Conservation (phyloP, 2,329 filamentous ascomycete genomes). For the Grosmannia huntii region DNA sequence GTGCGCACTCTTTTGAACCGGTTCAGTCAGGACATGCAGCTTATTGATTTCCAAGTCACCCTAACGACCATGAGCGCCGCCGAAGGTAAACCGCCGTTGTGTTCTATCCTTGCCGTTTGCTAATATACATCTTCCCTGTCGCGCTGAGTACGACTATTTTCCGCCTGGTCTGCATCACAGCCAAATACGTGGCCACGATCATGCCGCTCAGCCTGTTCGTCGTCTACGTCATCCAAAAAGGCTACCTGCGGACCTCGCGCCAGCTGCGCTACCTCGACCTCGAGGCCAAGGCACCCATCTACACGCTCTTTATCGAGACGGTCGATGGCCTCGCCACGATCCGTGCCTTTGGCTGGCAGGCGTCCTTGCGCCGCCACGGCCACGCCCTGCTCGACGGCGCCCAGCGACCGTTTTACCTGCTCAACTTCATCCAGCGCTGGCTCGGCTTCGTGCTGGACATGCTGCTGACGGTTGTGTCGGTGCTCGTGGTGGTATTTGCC, state of each 20-base stretch:
- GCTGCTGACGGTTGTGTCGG: constrained; percentile 20
- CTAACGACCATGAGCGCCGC: background rate
- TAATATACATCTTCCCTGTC: background rate
- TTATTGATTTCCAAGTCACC: constrained; percentile 19
- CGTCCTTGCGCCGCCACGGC: constrained; percentile 28
- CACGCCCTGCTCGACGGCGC: constrained; percentile 35
- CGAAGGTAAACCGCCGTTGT: background rate
- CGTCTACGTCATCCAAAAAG: constrained; percentile 23
- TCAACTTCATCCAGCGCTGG: constrained; percentile 45
- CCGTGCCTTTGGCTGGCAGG: constrained; percentile 40
- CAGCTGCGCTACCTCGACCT: constrained; percentile 38
- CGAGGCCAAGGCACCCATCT: constrained; percentile 35
- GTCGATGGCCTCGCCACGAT: constrained; percentile 34
- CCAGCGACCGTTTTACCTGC: constrained; percentile 43
- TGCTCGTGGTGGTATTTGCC: constrained; percentile 20
- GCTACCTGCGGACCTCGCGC: constrained; percentile 37
- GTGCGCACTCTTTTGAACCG: constrained; percentile 23
- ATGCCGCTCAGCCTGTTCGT: background rate
- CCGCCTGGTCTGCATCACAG: background rate
- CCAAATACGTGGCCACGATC: background rate
- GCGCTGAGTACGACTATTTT: background rate
- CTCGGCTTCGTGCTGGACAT: constrained; percentile 24
- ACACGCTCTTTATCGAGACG: constrained; percentile 29
- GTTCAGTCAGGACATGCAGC: constrained; percentile 26
- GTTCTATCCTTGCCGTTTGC: background rate